Base-by-base conservation (phyloP, 2,329 filamentous ascomycete genomes). In the Decorospora gaudefroyi region DNA sequence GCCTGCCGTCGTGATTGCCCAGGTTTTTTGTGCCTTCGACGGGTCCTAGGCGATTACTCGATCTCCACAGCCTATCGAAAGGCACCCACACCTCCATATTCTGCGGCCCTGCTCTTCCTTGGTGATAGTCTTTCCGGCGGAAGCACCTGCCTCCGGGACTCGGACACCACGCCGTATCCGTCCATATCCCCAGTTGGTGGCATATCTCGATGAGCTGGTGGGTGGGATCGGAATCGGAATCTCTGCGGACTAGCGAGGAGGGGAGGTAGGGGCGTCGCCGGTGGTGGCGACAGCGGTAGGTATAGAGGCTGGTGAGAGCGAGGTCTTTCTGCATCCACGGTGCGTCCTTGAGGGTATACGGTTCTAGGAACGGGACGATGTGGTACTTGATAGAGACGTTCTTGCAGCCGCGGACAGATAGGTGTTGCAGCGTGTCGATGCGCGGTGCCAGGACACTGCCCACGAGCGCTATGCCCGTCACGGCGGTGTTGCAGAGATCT, bases 331-430 rank as follows among this genome's bases (percentile, higher is more conserved):
- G 70, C 42, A 65, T 67, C 69, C 75, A 74, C 3, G 69, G 63
- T 42, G 61, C 63, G 68, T 73, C 61, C 12, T 61, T 58, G n/a
- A 67, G 74, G 4, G 69, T 67, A 71, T 72, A 70, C 3, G 72
- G 64, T 48, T 70, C 71, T 28, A 74, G 72, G 53, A 81, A 83
- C 2, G 81, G 81, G 39, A 83, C 78, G 47, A 84, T 79, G 58
- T 84, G 80, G 59, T 84, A 83, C 60, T 84, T 84, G 53, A 84
- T 75, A 9, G 80, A 83, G 25, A 84, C 81, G 61, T 84, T 82
- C 67, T 83, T 82, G 72, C 81, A 84, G 13, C 81, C 81, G 15
- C 81, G 77, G 33, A 83, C 79, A 1, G 80, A 83, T 30, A 84
- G 72, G 57, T 84, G 80, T 58, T 79, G 74, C 31, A 84, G 69